These are phyloP conservation scores for Lodderomyces metapsilosis DNA, from an alignment of 1,139 yeast species.

Conservation along the genomic window DNA sequence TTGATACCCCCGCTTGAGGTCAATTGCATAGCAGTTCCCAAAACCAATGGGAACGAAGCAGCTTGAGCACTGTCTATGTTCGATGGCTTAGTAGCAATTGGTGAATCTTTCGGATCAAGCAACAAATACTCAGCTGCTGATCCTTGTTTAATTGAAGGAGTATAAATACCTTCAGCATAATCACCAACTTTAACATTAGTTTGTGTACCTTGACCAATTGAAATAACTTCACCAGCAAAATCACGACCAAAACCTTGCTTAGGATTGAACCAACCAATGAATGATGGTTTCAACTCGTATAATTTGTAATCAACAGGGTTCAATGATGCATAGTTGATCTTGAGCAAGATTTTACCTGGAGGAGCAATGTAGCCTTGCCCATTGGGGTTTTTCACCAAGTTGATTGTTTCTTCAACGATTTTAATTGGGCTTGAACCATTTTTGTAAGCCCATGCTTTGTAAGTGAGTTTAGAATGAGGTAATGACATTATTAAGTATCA, in stretches of 20 bases:
- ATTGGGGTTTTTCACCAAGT: constrained; percentile 17
- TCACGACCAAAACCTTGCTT: constrained; percentile 61
- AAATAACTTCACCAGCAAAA: constrained; percentile 61
- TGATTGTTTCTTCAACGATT: constrained; percentile 15
- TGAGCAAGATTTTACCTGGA: constrained; percentile 51
- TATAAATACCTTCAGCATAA: constrained; percentile 57
- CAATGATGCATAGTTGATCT: constrained; percentile 56
- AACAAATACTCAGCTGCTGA: constrained; percentile 42
- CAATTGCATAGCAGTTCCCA: constrained; percentile 55
- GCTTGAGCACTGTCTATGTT: constrained; percentile 52
- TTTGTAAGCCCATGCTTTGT: constrained; percentile 19
- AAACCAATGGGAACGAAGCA: constrained; percentile 55
- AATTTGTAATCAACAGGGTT: constrained; percentile 69
- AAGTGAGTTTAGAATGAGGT: background rate
- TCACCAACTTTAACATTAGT: constrained; percentile 55
- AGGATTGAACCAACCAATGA: constrained; percentile 3
- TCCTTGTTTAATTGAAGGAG: constrained; percentile 48
- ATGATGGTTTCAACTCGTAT: constrained; percentile 25
- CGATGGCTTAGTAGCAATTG: constrained; percentile 47
- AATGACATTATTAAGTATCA: background rate
- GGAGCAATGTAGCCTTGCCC: constrained; percentile 37
- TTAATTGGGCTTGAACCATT: constrained; percentile 14
- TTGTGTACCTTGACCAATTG: constrained; percentile 44
- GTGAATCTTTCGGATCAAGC: constrained; percentile 42
- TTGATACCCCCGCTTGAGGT: constrained; percentile 20